Conservation (phyloP, 2,329 filamentous ascomycete species). For the Botrytis galanthina region DNA sequence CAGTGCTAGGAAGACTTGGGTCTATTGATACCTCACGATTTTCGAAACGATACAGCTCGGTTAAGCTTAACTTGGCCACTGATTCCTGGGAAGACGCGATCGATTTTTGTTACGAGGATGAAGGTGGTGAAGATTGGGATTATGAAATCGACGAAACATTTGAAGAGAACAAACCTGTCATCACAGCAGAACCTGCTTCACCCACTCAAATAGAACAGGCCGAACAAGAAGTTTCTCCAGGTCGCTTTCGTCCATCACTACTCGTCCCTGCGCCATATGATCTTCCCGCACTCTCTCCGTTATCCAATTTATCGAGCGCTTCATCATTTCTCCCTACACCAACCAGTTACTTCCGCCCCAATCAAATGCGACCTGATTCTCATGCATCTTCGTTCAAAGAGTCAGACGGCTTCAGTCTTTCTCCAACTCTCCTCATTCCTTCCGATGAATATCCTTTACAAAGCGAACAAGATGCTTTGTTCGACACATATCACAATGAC, state of each 20-base stretch:
- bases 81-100: slow-evolving; percentile 66
- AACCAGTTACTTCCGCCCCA: slow-evolving; percentile 28
- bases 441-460: slow-evolving; percentile 54
- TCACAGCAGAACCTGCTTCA: slow-evolving; percentile 34
- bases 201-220: slow-evolving; percentile 21
- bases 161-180: slow-evolving; percentile 43
- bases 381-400: slow-evolving; percentile 56
- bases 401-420: slow-evolving; percentile 57
- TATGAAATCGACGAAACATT: slow-evolving; percentile 64
- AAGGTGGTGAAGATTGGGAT: slow-evolving; percentile 64
- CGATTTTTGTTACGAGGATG: slow-evolving; percentile 69
- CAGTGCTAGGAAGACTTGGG: slow-evolving; percentile 4
- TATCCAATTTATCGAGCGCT: slow-evolving; percentile 32
- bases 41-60: background rate
- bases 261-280: slow-evolving; percentile 34
- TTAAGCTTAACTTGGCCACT: background rate
- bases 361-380: slow-evolving; percentile 37
- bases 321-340: slow-evolving; percentile 28
- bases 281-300: slow-evolving; percentile 36
- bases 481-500: slow-evolving; percentile 32
- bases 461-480: slow-evolving; percentile 42
- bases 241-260: slow-evolving; percentile 37
- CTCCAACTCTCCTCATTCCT: slow-evolving; percentile 62
- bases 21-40: slow-evolving; percentile 7
- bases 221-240: slow-evolving; percentile 27